These are phyloP conservation scores for Phycomyces nitens DNA, from an alignment of 192 early-diverging fungal genomes.

Conservation along the genomic window DNA sequence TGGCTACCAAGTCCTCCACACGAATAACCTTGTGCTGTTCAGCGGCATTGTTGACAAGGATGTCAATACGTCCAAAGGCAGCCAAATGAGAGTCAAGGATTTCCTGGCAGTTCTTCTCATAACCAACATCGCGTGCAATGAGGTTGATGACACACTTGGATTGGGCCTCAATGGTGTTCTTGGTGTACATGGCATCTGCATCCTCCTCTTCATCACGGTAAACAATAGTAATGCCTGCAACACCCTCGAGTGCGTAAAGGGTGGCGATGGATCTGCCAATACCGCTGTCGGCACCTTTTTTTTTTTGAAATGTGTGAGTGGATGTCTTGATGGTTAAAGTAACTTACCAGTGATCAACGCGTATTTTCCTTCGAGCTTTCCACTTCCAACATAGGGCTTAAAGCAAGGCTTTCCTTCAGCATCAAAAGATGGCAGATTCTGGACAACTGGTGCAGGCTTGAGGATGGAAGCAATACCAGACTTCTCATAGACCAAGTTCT, in stretches of 20 bases:
- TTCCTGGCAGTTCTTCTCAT: constrained; percentile 36
- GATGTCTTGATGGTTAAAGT: not conserved
- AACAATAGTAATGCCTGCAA: constrained; percentile 47
- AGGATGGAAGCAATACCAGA: constrained; percentile 31
- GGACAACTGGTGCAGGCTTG: constrained; percentile 38
- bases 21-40: constrained; percentile 37
- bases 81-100: constrained; percentile 37
- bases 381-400: constrained; percentile 38
- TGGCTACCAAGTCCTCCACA: constrained; percentile 36
- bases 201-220: constrained; percentile 52
- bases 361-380: constrained; percentile 45
- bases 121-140: constrained; percentile 41
- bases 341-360: constrained; percentile 43
- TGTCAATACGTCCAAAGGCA: constrained; percentile 41
- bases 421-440: constrained; percentile 40
- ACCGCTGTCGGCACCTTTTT: constrained; percentile 40
- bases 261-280: constrained; percentile 52
- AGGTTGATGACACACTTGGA: constrained; percentile 25
- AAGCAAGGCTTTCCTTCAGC: constrained; percentile 31
- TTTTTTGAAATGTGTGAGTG: not conserved
- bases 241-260: constrained; percentile 49
- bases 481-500: constrained; percentile 26
- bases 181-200: constrained; percentile 44
- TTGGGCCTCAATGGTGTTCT: constrained; percentile 36
- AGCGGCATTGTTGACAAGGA: constrained; percentile 43